phyloP scores from a whole-genome alignment of 768 basidiomycete genomes.

The Phanerochaete carnosa region DNA sequence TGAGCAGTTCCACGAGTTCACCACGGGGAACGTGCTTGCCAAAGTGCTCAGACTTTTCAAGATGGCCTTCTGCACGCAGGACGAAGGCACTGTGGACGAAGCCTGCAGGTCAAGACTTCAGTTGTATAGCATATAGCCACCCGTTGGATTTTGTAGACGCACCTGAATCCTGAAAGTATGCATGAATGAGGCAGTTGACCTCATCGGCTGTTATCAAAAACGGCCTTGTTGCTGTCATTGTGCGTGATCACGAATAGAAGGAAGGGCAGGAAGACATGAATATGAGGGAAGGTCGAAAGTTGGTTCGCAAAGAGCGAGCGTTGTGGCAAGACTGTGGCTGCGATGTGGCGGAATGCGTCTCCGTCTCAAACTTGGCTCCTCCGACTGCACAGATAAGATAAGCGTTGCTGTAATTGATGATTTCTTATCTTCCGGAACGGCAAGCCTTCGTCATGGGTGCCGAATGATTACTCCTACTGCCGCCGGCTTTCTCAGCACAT shows the following conservation, averaged over 20 bases:
- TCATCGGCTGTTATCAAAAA: constrained; percentile 52
- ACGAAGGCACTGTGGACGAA: constrained; percentile 81
- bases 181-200: constrained; percentile 80
- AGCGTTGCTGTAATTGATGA: neutral
- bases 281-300: neutral
- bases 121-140: neutral
- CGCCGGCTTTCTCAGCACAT: constrained; percentile 21
- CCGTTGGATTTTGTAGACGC: neutral
- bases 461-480: neutral
- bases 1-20: constrained; percentile 75
- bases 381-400: neutral
- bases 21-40: constrained; percentile 77
- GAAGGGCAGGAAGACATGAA: neutral
- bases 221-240: neutral
- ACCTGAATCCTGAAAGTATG: constrained; percentile 86
- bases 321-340: neutral
- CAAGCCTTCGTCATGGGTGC: neutral
- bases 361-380: neutral
- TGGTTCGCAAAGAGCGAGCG: neutral
- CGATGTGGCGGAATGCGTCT: neutral
- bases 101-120: constrained; percentile 38
- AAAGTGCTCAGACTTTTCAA: constrained; percentile 66
- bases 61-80: constrained; percentile 68
- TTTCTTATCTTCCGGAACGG: constrained; percentile 2
- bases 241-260: neutral